Evolutionary conservation across 179 eudicot genomes (phyloP), one percentile per base, ranked within the genome.

Genomic region (Silene coronaria): DNA sequence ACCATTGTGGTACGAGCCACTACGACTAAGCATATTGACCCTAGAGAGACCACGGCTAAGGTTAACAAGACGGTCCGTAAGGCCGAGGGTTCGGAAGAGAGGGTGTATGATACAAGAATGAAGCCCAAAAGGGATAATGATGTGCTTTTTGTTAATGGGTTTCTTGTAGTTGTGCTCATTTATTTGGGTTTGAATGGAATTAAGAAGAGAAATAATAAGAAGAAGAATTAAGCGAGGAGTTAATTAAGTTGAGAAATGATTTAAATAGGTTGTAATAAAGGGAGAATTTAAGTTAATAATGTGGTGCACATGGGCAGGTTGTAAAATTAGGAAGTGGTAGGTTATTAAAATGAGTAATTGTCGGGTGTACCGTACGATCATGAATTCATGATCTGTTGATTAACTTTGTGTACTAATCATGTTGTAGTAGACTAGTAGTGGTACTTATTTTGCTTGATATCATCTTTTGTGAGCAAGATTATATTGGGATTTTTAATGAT

Each of bases 1-100:
- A 90, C 88, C 45, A 89, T 70, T 3, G 90, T 85, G 77, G 91
- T 82, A 38, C 95, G 78, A n/a, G 88, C 88, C 60, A 87, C 85
- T 6, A 87, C 64, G 28, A 91, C 65, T 48, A 86, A 68, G 76
- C 80, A 79, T 26, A 69, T 42, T 1, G 82, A 86, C 26, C 57
- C 73, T 16, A 87, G 36, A 11, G 66, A 51, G 22, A 77, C 13
- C 36, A 62, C 72, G 5, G 72, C 78, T 4, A 79, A 58, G 62
- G 21, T 38, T 12, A 82, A 46, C 30, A 82, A 19, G 48, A 30
- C 34, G 60, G 79, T 75, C 60, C 67, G 23, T 23, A 75, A 24
- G 7, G 38, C 61, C 2, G 77, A 78, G 12, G 70, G 24, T 32
- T 72, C 32, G 69, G 42, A 73, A 26, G 67, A 64, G 2, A 76